Conservation (phyloP, 306 rosid species). For the Glycine tomentella region DNA sequence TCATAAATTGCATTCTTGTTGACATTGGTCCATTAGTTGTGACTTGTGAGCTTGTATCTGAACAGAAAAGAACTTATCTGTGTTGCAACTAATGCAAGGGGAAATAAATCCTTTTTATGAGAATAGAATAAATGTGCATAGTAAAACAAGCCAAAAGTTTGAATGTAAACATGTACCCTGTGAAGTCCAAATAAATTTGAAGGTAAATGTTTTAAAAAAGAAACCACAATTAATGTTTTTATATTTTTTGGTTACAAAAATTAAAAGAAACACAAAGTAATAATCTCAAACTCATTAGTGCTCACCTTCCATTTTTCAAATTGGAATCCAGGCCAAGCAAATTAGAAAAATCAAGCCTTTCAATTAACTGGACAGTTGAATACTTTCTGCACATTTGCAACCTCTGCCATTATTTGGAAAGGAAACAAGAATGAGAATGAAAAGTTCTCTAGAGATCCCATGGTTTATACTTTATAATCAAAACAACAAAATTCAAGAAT, state of each 20-base stretch:
- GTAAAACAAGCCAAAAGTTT: slow-evolving; percentile 11
- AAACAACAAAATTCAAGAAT: slow-evolving; percentile 31
- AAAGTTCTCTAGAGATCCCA: slow-evolving; percentile 29
- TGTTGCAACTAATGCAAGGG: slow-evolving; percentile 10
- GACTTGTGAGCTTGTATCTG: not conserved
- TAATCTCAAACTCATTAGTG: slow-evolving; percentile 28
- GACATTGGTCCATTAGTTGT: slow-evolving; percentile 27
- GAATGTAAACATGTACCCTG: not conserved
- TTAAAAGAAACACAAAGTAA: slow-evolving; percentile 30
- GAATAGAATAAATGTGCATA: not conserved
- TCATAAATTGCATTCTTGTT: slow-evolving; percentile 21
- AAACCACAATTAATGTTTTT: slow-evolving; percentile 12
- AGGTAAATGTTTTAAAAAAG: slow-evolving; percentile 14
- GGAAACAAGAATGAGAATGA: slow-evolving; percentile 22
- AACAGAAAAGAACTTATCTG: not conserved
- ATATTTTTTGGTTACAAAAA: slow-evolving; percentile 14
- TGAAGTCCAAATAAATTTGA: not conserved
- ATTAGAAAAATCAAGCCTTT: slow-evolving; percentile 84
- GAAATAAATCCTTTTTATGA: not conserved
- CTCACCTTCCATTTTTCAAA: slow-evolving; percentile 86
- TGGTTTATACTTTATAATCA: slow-evolving; percentile 8
- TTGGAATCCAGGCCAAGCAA: slow-evolving; percentile 81
- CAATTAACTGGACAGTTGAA: slow-evolving; percentile 72
- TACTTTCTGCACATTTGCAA: slow-evolving; percentile 76
- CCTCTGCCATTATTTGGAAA: slow-evolving; percentile 60